Evolutionary conservation across 2,329 filamentous ascomycete species (phyloP).

Genomic region (Ophiosphaerella korrae): DNA sequence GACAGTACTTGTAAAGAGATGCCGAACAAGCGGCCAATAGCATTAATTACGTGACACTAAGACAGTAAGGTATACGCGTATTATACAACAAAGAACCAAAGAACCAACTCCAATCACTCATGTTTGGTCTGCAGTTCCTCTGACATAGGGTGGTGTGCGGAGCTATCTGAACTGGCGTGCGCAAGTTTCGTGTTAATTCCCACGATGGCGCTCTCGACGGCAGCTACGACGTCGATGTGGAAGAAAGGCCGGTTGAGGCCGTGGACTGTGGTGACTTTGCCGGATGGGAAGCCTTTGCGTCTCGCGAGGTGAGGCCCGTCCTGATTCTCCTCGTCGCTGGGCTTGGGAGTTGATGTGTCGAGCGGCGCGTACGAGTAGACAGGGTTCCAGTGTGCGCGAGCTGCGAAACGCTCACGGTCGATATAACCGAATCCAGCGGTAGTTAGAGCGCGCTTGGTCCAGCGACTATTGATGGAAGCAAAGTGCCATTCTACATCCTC

Average conservation of each 20-base stretch:
- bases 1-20: too few relatives aligned
- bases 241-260: slow-evolving; percentile 91
- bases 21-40: too few relatives aligned
- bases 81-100: neutral
- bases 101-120: slow-evolving; percentile 3
- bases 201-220: slow-evolving; percentile 82
- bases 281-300: slow-evolving; percentile 21
- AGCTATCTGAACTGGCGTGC: slow-evolving; percentile 23
- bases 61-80: too few relatives aligned
- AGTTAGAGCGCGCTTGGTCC: slow-evolving; percentile 88
- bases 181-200: slow-evolving; percentile 64
- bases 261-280: slow-evolving; percentile 70
- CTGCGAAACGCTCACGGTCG: slow-evolving; percentile 58
- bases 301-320: slow-evolving; percentile 25
- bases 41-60: neutral
- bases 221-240: slow-evolving; percentile 89
- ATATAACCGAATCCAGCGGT: slow-evolving; percentile 83
- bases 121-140: slow-evolving; percentile 20
- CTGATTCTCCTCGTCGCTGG: slow-evolving; percentile 50
- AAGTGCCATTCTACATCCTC: slow-evolving; percentile 93
- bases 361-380: slow-evolving; percentile 93
- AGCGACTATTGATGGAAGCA: slow-evolving; percentile 89
- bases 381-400: slow-evolving; percentile 75
- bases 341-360: slow-evolving; percentile 70
- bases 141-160: slow-evolving; percentile 11